Evolutionary conservation across 495 filamentous ascomycete species (phyloP).

Genomic region (Rhypophila decipiens): DNA sequence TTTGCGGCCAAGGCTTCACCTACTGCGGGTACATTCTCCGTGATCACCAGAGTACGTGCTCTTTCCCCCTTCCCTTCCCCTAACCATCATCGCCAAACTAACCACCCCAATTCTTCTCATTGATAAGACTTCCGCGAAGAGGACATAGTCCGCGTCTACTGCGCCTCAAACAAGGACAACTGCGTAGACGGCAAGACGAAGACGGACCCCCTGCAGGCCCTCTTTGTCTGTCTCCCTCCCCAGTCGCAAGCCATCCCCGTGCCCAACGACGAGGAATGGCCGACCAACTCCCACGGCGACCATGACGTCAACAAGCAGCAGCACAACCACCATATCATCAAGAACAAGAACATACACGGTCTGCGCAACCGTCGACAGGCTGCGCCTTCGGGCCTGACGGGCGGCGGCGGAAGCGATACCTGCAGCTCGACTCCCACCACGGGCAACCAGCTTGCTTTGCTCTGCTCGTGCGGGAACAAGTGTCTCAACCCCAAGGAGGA

Average conservation of each 20-base stretch:
- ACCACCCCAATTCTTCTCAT: not conserved
- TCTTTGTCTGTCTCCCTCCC: conserved; percentile 34
- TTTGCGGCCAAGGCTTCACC: conserved; percentile 37
- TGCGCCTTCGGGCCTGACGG: not conserved
- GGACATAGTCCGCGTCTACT: conserved; percentile 37
- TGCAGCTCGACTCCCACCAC: conserved; percentile 8
- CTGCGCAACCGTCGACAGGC: not conserved
- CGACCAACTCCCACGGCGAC: conserved; percentile 12
- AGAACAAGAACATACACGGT: not conserved
- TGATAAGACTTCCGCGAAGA: conserved; percentile 28
- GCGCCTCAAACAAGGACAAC: conserved; percentile 28
- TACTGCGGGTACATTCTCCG: conserved; percentile 41
- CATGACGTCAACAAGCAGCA: not conserved
- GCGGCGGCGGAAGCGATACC: conserved; percentile 2
- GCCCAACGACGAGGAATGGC: too few relatives aligned
- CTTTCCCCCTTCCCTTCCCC: not conserved
- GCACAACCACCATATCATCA: not conserved
- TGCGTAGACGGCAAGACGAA: conserved; percentile 31
- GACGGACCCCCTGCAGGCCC: conserved; percentile 31
- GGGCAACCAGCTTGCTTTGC: conserved; percentile 27
- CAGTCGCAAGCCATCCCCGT: too few relatives aligned
- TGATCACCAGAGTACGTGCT: conserved; percentile 29
- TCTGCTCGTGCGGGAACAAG: conserved; percentile 32
- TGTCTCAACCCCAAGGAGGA: conserved; percentile 29
- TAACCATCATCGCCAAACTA: not conserved